Conservation (phyloP, 495 filamentous ascomycete species). For the Hypoxylon lenormandii region DNA sequence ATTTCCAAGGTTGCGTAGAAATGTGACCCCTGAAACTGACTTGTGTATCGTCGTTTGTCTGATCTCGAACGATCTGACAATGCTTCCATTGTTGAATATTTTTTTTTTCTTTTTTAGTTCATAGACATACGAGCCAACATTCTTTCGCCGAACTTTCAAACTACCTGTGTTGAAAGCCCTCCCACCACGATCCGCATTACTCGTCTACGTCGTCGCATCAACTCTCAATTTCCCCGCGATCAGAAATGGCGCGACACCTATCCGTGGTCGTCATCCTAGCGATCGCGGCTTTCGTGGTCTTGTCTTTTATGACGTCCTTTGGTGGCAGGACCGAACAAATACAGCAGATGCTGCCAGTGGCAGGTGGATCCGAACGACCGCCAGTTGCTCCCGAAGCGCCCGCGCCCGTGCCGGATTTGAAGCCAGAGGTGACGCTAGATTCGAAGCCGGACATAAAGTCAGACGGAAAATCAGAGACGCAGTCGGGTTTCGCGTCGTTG, state of each 20-base stretch:
- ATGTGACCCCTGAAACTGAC: conserved; percentile 25
- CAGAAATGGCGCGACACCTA: conserved; percentile 48
- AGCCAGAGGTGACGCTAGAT: conserved; percentile 11
- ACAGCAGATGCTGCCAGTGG: conserved; percentile 31
- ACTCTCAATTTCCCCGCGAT: background rate
- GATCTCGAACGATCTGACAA: conserved; percentile 28
- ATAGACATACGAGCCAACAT: conserved; percentile 1
- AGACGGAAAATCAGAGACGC: conserved; percentile 16
- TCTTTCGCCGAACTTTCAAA: background rate
- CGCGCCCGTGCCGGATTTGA: background rate
- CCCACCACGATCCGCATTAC: background rate
- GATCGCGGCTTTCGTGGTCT: conserved; percentile 45
- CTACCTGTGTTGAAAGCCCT: background rate
- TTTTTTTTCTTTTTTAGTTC: background rate
- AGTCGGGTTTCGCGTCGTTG: conserved; percentile 44
- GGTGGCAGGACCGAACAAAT: conserved; percentile 37
- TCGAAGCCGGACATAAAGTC: conserved; percentile 5
- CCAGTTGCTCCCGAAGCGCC: conserved; percentile 8
- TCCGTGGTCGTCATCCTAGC: conserved; percentile 48
- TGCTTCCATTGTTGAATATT: conserved; percentile 5
- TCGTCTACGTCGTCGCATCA: background rate
- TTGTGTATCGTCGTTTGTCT: conserved; percentile 15
- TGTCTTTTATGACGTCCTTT: conserved; percentile 48
- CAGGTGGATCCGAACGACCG: conserved; percentile 20
- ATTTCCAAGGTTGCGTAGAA: background rate